phyloP scores from a whole-genome alignment of 305 asterid genomes.

The Solanum hybrid region DNA sequence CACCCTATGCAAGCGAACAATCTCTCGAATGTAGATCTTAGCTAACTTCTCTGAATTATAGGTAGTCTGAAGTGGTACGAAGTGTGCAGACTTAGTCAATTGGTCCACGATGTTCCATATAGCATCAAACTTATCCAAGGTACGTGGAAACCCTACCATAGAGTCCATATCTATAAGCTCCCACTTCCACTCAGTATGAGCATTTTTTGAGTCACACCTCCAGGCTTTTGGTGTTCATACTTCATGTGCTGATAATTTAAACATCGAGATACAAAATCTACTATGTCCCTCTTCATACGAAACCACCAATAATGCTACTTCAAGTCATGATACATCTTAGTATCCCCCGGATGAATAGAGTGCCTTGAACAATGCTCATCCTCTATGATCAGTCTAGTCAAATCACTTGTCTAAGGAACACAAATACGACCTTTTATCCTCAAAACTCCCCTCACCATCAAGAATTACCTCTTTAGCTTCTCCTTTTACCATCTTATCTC shows the following conservation, averaged over 20 bases:
- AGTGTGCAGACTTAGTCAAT: neutral
- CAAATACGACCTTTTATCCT: neutral
- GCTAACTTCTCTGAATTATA: neutral
- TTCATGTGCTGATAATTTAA: no score
- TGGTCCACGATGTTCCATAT: neutral
- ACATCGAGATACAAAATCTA: neutral
- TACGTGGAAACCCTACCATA: neutral
- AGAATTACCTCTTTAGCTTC: neutral
- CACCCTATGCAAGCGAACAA: neutral
- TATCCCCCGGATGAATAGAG: neutral
- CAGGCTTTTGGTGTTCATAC: neutral
- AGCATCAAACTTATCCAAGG: neutral
- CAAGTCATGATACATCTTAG: neutral
- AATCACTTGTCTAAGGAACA: neutral
- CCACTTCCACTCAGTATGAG: neutral
- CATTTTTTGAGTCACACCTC: neutral
- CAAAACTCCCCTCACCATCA: neutral
- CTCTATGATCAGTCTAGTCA: neutral
- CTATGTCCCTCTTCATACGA: neutral
- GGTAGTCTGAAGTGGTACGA: neutral
- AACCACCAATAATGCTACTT: neutral
- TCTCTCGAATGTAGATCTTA: neutral
- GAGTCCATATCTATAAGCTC: neutral
- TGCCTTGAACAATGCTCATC: neutral
- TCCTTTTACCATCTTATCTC: neutral